phyloP scores from a whole-genome alignment of 352 stramenopile species.

The Stramenopiles sp. region DNA sequence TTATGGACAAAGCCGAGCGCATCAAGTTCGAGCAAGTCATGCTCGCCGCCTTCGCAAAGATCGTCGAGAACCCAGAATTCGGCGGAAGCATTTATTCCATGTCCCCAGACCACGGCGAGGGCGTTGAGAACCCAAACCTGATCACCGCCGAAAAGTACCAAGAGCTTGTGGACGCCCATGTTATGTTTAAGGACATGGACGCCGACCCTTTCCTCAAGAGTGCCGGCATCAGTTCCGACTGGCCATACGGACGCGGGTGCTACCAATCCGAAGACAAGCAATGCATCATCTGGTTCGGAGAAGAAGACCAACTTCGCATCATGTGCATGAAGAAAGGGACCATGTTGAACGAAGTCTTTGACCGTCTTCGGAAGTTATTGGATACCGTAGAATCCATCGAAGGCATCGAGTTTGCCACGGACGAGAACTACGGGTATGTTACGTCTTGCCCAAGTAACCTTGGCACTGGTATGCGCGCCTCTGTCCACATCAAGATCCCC shows the following conservation, averaged over 20 bases:
- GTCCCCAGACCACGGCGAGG: constrained; percentile 21
- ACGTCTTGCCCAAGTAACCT: constrained; percentile 64
- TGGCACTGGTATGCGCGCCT: constrained; percentile 57
- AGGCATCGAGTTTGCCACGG: constrained; percentile 46
- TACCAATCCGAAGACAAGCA: constrained; percentile 49
- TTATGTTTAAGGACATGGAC: constrained; percentile 58
- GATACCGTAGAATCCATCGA: constrained; percentile 49
- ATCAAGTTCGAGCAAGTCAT: constrained; percentile 60
- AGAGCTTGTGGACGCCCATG: constrained; percentile 45
- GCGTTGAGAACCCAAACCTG: constrained; percentile 22
- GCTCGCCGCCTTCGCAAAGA: constrained; percentile 41
- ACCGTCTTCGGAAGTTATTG: constrained; percentile 48
- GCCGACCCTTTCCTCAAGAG: constrained; percentile 41
- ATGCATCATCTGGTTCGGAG: constrained; percentile 58
- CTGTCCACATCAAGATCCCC: constrained; percentile 61
- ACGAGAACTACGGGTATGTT: constrained; percentile 52
- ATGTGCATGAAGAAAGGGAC: constrained; percentile 56
- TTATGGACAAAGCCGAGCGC: constrained; percentile 49
- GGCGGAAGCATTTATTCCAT: constrained; percentile 53
- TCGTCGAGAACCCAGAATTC: constrained; percentile 39
- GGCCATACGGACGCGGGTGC: constrained; percentile 45
- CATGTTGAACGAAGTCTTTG: constrained; percentile 45
- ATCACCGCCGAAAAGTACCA: constrained; percentile 49
- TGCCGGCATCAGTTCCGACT: constrained; percentile 40
- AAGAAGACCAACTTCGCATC: constrained; percentile 54